Evolutionary conservation across 805 yeast species (phyloP), one percentile per base, ranked within the genome.

Genomic region (Ogataea populi-albae): DNA sequence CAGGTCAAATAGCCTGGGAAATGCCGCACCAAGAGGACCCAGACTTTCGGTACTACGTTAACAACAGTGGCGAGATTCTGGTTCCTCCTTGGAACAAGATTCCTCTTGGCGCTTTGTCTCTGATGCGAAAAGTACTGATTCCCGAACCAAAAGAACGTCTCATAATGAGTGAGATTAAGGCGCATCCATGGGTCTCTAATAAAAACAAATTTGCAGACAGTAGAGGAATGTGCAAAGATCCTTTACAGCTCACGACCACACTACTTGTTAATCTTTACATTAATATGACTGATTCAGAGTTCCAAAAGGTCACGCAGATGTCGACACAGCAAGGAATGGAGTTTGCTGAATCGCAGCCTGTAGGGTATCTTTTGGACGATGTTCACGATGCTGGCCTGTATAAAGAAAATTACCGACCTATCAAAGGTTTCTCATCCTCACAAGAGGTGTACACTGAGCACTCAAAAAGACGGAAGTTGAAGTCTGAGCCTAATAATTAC

Each of bases 1-100:
- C 80, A 1, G 89, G 88, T 1, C 75, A 74, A 46, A 75, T 81
- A 0, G 85, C 87, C 1, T 81, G 89, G 89, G 81, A 78, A 41
- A 73, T 75, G 47, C 86, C 88, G 0, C 64, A 68, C 15, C 48
- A 41, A 1, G 67, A 66, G 8, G 86, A 81, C 47, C 59, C 61
- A 1, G 78, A 75, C 44, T 59, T 44, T 32, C 31, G 40, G 3
- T 50, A 50, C 23, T 57, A 47, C 30, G 51, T 68, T 7, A 55
- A 57, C 12, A 61, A 66, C 30, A 67, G 69, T 17, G 82, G 82
- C 3, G 69, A 69, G 26, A 53, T 70, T 2, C 45, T 63, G 23
- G 47, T 60, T 8, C 66, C 68, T 7, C 79, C 82, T 0, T 81
- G 88, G 87, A 61, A 64, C 11, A 68, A 61, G 40, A 55, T 81